phyloP scores from a whole-genome alignment of 345 rosid species.

The Camelina sativa region DNA sequence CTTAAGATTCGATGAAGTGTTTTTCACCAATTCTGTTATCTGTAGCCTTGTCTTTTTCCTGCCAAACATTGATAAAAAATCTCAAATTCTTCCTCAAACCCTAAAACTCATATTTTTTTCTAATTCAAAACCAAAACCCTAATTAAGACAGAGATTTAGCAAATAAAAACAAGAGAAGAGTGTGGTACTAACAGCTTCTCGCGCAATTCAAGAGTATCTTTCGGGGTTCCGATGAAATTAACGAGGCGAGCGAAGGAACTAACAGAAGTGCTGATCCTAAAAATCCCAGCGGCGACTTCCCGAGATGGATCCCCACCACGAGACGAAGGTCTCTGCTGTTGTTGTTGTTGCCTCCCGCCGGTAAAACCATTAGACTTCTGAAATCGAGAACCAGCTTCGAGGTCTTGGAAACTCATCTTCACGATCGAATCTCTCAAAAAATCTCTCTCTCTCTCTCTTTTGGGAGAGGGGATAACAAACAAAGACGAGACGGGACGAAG shows the following conservation, averaged over 20 bases:
- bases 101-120: background rate
- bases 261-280: constrained; percentile 73
- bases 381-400: constrained; percentile 50
- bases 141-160: background rate
- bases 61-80: constrained; percentile 23
- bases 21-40: constrained; percentile 65
- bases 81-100: background rate
- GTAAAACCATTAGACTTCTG: constrained; percentile 29
- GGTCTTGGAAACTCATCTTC: constrained; percentile 72
- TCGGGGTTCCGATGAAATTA: constrained; percentile 73
- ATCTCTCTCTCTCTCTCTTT: background rate
- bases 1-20: constrained; percentile 70
- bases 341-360: constrained; percentile 33
- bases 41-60: constrained; percentile 69
- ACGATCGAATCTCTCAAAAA: constrained; percentile 20
- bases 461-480: too few species aligned
- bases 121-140: constrained; percentile 17
- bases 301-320: constrained; percentile 58
- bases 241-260: constrained; percentile 71
- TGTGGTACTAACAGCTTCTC: constrained; percentile 59
- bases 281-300: constrained; percentile 73
- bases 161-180: constrained; percentile 4
- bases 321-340: constrained; percentile 19
- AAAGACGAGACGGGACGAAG: background rate
- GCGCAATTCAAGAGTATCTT: constrained; percentile 69